Conservation (phyloP, 306 rosid genomes). For the Ochetophila trinervis region DNA sequence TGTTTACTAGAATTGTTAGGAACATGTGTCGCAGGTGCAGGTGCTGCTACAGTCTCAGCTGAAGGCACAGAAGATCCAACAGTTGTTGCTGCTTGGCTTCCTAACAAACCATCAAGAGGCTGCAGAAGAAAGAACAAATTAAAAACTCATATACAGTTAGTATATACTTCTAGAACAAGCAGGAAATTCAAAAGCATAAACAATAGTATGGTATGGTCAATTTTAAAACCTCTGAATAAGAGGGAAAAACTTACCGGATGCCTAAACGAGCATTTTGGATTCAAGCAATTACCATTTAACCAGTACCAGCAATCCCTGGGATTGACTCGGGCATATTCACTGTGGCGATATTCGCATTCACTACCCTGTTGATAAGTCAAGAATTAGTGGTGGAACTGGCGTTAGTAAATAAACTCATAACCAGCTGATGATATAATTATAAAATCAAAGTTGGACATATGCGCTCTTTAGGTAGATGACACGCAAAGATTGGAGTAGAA, state of each 20-base stretch:
- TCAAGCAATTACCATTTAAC: constrained; percentile 93
- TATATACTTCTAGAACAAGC: neutral
- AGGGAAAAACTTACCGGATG: constrained; percentile 74
- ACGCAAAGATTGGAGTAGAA: neutral
- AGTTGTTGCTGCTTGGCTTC: constrained; percentile 54
- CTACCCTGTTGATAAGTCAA: constrained; percentile 50
- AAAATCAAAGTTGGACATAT: too few relatives aligned
- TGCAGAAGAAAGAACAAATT: constrained; percentile 30
- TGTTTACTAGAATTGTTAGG: constrained; percentile 57
- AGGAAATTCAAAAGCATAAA: neutral
- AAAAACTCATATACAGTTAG: neutral
- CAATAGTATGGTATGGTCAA: neutral
- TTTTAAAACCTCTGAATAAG: neutral
- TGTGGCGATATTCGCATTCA: constrained; percentile 97
- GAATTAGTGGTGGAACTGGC: neutral
- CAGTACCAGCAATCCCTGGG: constrained; percentile 98
- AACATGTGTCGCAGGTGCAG: constrained; percentile 46
- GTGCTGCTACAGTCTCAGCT: constrained; percentile 33
- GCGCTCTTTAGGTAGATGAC: neutral
- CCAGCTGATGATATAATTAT: neutral
- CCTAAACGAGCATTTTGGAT: constrained; percentile 85
- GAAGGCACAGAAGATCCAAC: constrained; percentile 52
- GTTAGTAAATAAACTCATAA: constrained; percentile 1
- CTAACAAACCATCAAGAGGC: constrained; percentile 90
- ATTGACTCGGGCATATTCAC: constrained; percentile 87